Evolutionary conservation across 2,329 filamentous ascomycete genomes (phyloP).

Genomic region (Phialophora tarda): DNA sequence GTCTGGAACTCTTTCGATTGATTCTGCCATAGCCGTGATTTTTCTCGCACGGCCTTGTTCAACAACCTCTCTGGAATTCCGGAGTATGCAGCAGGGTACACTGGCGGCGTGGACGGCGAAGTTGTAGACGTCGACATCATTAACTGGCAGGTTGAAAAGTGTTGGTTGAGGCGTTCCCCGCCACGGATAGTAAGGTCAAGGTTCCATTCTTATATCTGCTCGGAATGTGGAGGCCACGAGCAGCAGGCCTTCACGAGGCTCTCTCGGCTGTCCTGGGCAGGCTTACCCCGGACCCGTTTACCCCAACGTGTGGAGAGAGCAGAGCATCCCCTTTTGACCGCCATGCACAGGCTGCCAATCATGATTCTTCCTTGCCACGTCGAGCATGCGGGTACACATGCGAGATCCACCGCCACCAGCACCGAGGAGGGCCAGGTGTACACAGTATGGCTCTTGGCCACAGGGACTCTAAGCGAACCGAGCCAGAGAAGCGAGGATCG

Average conservation of each 20-base stretch:
- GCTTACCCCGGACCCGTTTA: neutral
- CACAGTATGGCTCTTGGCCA: neutral
- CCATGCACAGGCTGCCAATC: neutral
- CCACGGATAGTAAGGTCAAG: neutral
- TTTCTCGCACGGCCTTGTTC: constrained; percentile 14
- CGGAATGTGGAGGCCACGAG: constrained; percentile 6
- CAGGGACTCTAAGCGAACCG: neutral
- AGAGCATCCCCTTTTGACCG: neutral
- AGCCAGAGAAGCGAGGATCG: neutral
- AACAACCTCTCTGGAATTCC: constrained; percentile 18
- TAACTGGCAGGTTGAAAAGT: neutral
- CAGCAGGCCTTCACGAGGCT: neutral
- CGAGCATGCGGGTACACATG: neutral
- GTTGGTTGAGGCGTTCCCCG: neutral
- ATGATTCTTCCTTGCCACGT: neutral
- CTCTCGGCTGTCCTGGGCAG: neutral
- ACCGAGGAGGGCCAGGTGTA: neutral
- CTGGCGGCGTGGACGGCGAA: neutral
- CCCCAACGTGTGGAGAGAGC: constrained; percentile 16
- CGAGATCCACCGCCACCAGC: constrained; percentile 2
- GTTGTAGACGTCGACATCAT: constrained; percentile 2
- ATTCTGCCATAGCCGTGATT: constrained; percentile 8
- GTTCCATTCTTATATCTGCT: neutral
- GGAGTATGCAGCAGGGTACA: constrained; percentile 10
- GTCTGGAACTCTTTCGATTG: constrained; percentile 10